Evolutionary conservation across 106 monocot species (phyloP).

Genomic region (Platanthera guangdongensis): DNA sequence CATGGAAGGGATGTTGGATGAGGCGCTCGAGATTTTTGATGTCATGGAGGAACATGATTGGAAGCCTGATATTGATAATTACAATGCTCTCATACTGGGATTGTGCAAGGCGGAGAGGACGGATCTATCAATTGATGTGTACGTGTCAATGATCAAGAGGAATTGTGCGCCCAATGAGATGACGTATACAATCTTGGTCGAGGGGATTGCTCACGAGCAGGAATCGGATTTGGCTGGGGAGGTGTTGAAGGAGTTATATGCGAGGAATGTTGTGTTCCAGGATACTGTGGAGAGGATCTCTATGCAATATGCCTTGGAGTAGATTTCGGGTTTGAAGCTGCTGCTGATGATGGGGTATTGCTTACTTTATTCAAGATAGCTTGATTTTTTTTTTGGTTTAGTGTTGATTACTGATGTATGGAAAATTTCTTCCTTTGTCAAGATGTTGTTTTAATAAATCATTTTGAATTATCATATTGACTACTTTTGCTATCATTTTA

Average conservation of each 20-base stretch:
- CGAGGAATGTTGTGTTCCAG: slow-evolving; percentile 35
- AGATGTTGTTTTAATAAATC: background rate
- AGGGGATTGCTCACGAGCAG: slow-evolving; percentile 82
- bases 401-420: background rate
- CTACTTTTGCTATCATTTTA: background rate
- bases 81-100: slow-evolving; percentile 72
- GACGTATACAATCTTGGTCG: slow-evolving; percentile 67
- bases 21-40: slow-evolving; percentile 58
- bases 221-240: slow-evolving; percentile 49
- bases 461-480: background rate
- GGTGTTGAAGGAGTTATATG: slow-evolving; percentile 54
- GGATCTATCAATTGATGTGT: slow-evolving; percentile 62
- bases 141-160: slow-evolving; percentile 58
- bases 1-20: slow-evolving; percentile 81
- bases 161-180: slow-evolving; percentile 65
- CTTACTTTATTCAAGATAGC: background rate
- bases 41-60: slow-evolving; percentile 68
- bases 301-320: slow-evolving; percentile 76
- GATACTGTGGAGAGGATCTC: slow-evolving; percentile 69
- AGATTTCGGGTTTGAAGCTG: background rate
- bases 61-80: slow-evolving; percentile 66
- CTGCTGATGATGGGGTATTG: background rate
- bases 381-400: background rate
- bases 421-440: background rate
- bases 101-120: slow-evolving; percentile 77